Conservation (phyloP, 106 monocot genomes). For the Vanilla planifolia region DNA sequence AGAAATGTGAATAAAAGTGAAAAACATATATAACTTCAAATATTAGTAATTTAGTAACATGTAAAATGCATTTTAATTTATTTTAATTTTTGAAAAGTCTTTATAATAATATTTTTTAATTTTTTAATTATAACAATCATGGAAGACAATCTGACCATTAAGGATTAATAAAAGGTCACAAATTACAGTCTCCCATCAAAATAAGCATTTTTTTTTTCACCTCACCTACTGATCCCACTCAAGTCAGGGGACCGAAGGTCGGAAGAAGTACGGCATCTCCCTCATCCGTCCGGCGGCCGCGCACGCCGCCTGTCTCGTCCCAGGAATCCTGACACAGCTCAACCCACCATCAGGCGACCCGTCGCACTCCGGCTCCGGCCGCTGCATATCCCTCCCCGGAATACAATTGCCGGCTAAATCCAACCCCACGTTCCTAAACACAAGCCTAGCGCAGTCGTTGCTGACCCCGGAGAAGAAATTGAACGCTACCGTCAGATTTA, state of each 20-base stretch:
- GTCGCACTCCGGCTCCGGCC: constrained; percentile 65
- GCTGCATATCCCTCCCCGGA: constrained; percentile 57
- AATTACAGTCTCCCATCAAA: too few species aligned
- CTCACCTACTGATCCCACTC: not conserved
- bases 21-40: too few species aligned
- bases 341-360: constrained; percentile 25
- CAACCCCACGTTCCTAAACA: constrained; percentile 49
- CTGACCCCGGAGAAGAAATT: constrained; percentile 78
- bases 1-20: too few species aligned
- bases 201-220: too few species aligned
- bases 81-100: too few species aligned
- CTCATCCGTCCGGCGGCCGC: constrained; percentile 1
- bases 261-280: not conserved
- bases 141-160: too few species aligned
- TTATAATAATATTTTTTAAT: too few species aligned
- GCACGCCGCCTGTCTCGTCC: constrained; percentile 13
- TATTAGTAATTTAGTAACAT: too few species aligned
- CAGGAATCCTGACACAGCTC: constrained; percentile 39
- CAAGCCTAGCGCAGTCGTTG: constrained; percentile 34
- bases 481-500: constrained; percentile 54
- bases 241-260: not conserved
- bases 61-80: too few species aligned
- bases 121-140: too few species aligned
- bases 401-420: constrained; percentile 82
- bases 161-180: too few species aligned